These are phyloP conservation scores for Capronia epimyces DNA, from an alignment of 2,329 filamentous ascomycete genomes.

Conservation along the genomic window DNA sequence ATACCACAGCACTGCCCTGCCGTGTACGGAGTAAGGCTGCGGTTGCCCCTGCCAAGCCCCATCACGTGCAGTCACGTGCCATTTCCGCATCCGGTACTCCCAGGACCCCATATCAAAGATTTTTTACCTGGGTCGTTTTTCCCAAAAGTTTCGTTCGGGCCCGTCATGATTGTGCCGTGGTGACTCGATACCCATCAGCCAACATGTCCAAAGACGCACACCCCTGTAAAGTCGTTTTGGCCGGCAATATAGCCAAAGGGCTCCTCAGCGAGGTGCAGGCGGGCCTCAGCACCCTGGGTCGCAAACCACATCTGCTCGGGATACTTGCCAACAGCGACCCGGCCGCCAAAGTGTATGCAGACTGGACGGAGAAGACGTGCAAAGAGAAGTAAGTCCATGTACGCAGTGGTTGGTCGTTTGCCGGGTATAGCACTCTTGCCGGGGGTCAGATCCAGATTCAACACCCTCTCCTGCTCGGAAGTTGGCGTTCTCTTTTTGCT, in stretches of 20 bases:
- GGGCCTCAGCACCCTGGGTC: conserved; percentile 64
- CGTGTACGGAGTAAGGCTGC: not conserved
- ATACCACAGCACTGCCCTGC: not conserved
- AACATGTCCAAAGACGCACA: conserved; percentile 19
- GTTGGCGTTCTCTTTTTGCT: not conserved
- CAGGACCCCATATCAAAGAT: not conserved
- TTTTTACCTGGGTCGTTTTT: not conserved
- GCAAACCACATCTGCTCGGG: conserved; percentile 72
- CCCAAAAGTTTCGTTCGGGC: not conserved
- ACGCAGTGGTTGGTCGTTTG: not conserved
- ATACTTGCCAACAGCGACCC: conserved; percentile 91
- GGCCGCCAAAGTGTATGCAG: conserved; percentile 85
- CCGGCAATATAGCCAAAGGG: conserved; percentile 77
- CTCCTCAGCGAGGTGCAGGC: conserved; percentile 73
- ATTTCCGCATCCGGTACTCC: not conserved
- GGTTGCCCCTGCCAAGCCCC: conserved; percentile 8
- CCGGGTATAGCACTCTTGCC: not conserved
- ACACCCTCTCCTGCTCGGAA: not conserved
- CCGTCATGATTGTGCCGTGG: not conserved
- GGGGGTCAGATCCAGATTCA: not conserved
- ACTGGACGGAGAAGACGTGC: conserved; percentile 96
- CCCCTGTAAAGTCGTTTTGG: conserved; percentile 82
- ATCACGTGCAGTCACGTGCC: not conserved
- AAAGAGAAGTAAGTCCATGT: conserved; percentile 72
- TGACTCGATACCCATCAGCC: not conserved